A percentile compares a stretch with the other conserved stretches of the same genome.
These are phyloP conservation scores for Mortierella sp. DNA, from an alignment of 371 early-diverging fungal species.

Conservation along the genomic window DNA sequence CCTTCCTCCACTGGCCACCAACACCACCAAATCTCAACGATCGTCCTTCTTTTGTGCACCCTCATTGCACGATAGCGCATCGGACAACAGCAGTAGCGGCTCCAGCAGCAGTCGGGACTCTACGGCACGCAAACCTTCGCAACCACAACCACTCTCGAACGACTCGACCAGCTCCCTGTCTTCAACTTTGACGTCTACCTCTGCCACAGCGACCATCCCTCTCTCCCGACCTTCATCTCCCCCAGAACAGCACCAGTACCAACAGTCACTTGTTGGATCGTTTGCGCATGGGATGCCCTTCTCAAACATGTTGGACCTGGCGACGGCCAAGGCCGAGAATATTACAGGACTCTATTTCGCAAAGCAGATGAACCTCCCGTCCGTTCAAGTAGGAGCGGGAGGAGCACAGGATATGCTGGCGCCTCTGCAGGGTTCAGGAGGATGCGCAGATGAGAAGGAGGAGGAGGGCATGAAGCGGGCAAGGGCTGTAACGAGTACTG, in stretches of 20 bases:
- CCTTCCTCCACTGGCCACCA: slow-evolving; percentile 7
- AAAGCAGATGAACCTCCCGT: slow-evolving; percentile 34
- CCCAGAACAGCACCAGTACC: slow-evolving; percentile 4
- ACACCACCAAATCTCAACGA: neutral
- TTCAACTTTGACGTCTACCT: slow-evolving; percentile 18
- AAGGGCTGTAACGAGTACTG: neutral
- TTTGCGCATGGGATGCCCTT: slow-evolving; percentile 25
- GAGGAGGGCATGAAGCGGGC: neutral
- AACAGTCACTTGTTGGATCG: neutral
- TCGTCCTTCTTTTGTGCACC: slow-evolving; percentile 34
- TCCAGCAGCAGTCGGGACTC: neutral
- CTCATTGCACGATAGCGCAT: slow-evolving; percentile 2
- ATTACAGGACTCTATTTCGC: slow-evolving; percentile 53
- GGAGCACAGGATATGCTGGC: too few species aligned
- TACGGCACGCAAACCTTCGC: neutral
- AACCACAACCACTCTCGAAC: neutral
- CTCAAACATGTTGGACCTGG: slow-evolving; percentile 44
- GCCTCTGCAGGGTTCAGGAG: neutral
- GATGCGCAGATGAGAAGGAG: neutral
- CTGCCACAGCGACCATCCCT: slow-evolving; percentile 17
- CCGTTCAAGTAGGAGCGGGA: neutral
- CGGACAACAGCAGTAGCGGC: neutral
- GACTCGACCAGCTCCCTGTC: slow-evolving; percentile 8
- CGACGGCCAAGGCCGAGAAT: slow-evolving; percentile 52
- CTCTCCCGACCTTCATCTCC: slow-evolving; percentile 26